Evolutionary conservation across 768 basidiomycete genomes (phyloP), one percentile per base, ranked within the genome.

Genomic region (Pleurotus platypus): DNA sequence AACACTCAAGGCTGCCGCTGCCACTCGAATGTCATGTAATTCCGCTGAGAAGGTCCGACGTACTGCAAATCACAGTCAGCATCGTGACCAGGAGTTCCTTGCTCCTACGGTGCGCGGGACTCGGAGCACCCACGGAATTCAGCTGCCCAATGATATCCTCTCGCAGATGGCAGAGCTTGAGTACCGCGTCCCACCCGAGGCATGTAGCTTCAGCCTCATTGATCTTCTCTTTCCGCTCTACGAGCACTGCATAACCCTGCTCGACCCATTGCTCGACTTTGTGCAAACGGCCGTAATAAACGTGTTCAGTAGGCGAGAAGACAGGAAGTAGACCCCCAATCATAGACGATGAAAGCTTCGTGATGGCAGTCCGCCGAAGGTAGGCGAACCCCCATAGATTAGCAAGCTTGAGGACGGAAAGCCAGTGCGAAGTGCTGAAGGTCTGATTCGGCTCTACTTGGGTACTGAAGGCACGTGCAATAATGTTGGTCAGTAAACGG

Each of bases 301-400:
- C 8, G 2, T 40, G 5, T n/a, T 11, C 51, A 1, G 35, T 18
- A 2, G 18, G 4, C 51, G 6, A 1, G 13, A 35, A 35, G 30
- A 11, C 30, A 35, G 30, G 30, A 35, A 1, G 30, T 26, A 30
- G n/a, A 15, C 2, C 16, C 20, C 15, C 30, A 8, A 0, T 35
- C 9, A 4, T 9, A 9, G 30, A 8, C 3, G 16, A 16, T 8
- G 51, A 39, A 22, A 54, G 22, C 12, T 39, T 24, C 51, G 4
- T 18, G 6, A 54, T 54, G 15, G 51, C 51, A 12, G 24, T 42
- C 5, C 9, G 16, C 4, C 51, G 37, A 20, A 54, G 37, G 24
- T 54, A 15, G 51, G 51, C 16, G 42, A 54, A 54, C 18, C 51
- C 38, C 51, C 51, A 54, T 16, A 42, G 5, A 22, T 39, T 54